Evolutionary conservation across 208 protist species (phyloP).

Genomic region (Trichomonas vaginalis): DNA sequence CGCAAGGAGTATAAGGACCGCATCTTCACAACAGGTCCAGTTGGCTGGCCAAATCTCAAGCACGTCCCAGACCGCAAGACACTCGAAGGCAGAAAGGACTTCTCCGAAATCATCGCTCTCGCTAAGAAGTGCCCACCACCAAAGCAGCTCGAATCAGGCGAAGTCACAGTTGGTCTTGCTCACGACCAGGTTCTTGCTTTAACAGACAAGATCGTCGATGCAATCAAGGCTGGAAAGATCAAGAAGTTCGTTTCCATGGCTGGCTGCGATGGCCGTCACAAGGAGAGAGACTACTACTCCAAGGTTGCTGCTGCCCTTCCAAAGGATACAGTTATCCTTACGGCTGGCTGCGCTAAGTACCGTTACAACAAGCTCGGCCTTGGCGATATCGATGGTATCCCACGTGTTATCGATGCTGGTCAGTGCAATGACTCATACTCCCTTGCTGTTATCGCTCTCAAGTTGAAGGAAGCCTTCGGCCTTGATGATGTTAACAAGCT

Average conservation of each 20-base stretch:
- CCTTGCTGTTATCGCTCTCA: constrained; percentile 48
- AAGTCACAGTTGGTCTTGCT: constrained; percentile 25
- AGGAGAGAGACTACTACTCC: constrained; percentile 51
- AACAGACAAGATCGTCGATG: constrained; percentile 40
- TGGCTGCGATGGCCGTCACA: constrained; percentile 58
- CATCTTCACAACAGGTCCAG: constrained; percentile 45
- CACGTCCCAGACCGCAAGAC: constrained; percentile 22
- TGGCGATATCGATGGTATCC: constrained; percentile 32
- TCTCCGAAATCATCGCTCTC: neutral
- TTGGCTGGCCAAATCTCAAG: constrained; percentile 35
- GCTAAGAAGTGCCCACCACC: neutral
- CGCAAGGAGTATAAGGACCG: constrained; percentile 44
- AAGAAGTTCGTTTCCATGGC: constrained; percentile 57
- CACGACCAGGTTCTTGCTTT: constrained; percentile 31
- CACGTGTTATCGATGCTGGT: constrained; percentile 59
- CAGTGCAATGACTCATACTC: constrained; percentile 66
- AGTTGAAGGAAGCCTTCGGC: constrained; percentile 34
- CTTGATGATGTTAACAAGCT: constrained; percentile 29
- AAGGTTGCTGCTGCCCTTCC: constrained; percentile 39
- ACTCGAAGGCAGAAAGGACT: neutral
- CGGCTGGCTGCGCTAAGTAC: constrained; percentile 28
- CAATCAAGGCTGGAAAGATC: constrained; percentile 53
- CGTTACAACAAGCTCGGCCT: neutral
- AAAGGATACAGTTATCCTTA: constrained; percentile 50
- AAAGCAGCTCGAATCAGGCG: neutral